Percentiles rank a stretch among this genome's conserved stretches.
Evolutionary conservation across 2,329 filamentous ascomycete genomes (phyloP).

Genomic region (Neocucurbitaria cava): DNA sequence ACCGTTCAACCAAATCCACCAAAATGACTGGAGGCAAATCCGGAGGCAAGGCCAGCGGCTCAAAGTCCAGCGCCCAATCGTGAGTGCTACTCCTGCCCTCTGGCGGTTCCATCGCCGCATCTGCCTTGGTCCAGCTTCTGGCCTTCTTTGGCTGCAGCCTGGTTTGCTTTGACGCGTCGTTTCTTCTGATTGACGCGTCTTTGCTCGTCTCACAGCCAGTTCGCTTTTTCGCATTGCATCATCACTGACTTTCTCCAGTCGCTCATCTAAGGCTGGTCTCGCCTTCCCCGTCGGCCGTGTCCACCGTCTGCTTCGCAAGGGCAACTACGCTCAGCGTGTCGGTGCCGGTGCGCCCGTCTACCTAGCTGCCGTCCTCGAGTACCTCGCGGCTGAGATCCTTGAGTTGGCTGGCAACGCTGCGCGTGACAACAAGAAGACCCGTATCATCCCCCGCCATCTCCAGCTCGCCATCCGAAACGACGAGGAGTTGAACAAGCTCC

Average conservation of each 20-base stretch:
- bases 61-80: slow-evolving; percentile 97
- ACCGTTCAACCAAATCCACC: slow-evolving; percentile 57
- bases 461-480: slow-evolving; percentile 99
- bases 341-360: slow-evolving; percentile 98
- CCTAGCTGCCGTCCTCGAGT: slow-evolving; percentile 96
- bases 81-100: slow-evolving; percentile 62
- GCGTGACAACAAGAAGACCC: slow-evolving; percentile 99
- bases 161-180: slow-evolving; percentile 33
- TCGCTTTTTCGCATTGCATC: slow-evolving; percentile 20
- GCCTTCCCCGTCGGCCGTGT: slow-evolving; percentile 99
- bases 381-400: slow-evolving; percentile 97
- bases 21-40: slow-evolving; percentile 99
- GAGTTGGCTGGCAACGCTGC: slow-evolving; percentile 98
- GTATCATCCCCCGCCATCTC: slow-evolving; percentile 98
- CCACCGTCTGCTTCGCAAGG: slow-evolving; percentile 97
- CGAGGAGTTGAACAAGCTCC: slow-evolving; percentile 99
- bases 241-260: slow-evolving; percentile 64
- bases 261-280: slow-evolving; percentile 98
- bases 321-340: slow-evolving; percentile 99
- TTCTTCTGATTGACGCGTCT: slow-evolving; percentile 52
- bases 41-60: slow-evolving; percentile 98
- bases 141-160: slow-evolving; percentile 3
- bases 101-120: slow-evolving; percentile 18
- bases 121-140: slow-evolving; percentile 9
- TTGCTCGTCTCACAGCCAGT: neutral